Evolutionary conservation across 176 grass and related monocot genomes (phyloP).

Genomic region (Musa schizocarpa): DNA sequence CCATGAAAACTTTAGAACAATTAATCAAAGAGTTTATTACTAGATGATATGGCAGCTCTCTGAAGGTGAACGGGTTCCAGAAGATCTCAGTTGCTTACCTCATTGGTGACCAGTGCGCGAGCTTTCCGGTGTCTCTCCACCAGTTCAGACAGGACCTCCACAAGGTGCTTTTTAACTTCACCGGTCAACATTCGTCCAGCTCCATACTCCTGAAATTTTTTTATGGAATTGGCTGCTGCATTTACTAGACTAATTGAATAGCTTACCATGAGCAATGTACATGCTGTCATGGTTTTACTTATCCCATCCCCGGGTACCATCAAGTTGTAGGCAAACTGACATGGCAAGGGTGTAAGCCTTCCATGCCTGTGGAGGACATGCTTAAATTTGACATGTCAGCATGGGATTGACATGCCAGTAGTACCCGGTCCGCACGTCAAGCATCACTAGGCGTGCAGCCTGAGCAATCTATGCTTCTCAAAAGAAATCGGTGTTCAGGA

Average conservation of each 20-base stretch:
- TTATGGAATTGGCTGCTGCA: not conserved
- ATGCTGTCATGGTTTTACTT: not conserved
- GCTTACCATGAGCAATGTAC: not conserved
- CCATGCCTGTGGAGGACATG: no score
- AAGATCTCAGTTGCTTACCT: constrained; percentile 33
- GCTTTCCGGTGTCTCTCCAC: constrained; percentile 71
- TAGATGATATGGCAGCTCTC: no score
- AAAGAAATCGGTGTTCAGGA: not conserved
- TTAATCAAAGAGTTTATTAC: not conserved
- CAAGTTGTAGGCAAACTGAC: not conserved
- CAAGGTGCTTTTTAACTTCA: constrained; percentile 60
- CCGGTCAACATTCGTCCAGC: constrained; percentile 72
- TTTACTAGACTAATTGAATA: constrained; percentile 6
- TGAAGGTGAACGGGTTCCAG: not conserved
- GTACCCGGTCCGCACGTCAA: no score
- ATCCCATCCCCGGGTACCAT: not conserved
- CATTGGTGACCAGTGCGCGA: constrained; percentile 54
- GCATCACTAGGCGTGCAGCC: no score
- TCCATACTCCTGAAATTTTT: constrained; percentile 58
- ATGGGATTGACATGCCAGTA: no score
- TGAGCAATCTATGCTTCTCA: not conserved
- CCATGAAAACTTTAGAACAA: no score
- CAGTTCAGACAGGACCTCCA: constrained; percentile 46
- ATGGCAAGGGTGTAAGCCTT: no score
- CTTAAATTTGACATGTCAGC: no score